These are phyloP conservation scores for Pleurotus pulmonarius DNA, from an alignment of 768 basidiomycete genomes.

Conservation along the genomic window DNA sequence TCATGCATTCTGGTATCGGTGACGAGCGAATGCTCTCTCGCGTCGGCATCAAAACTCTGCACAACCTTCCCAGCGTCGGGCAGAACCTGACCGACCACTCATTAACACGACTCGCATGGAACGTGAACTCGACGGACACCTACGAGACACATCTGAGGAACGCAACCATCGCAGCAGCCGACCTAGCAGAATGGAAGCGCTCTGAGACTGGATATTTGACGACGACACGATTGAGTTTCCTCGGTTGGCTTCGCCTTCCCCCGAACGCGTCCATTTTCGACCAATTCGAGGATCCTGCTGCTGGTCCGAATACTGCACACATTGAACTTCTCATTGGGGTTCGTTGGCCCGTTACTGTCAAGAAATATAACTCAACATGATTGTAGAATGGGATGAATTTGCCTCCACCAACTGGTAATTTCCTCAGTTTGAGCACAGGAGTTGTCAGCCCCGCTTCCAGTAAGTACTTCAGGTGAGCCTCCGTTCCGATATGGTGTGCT, in stretches of 20 bases:
- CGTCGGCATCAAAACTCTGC: conserved; percentile 12
- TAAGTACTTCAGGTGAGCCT: background rate
- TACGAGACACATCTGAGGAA: conserved; percentile 11
- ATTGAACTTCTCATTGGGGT: conserved; percentile 30
- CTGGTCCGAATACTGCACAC: conserved; percentile 31
- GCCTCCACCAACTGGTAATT: conserved; percentile 11
- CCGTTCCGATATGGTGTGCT: background rate
- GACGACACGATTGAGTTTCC: conserved; percentile 6
- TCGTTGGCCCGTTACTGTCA: background rate
- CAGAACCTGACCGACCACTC: conserved; percentile 25
- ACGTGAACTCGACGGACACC: conserved; percentile 13
- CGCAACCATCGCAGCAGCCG: conserved; percentile 8
- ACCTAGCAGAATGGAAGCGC: conserved; percentile 15
- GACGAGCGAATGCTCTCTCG: conserved; percentile 2
- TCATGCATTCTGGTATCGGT: conserved; percentile 24
- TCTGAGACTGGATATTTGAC: conserved; percentile 17
- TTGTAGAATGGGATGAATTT: background rate
- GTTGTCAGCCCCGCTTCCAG: background rate
- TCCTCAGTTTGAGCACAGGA: background rate
- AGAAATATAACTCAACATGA: background rate
- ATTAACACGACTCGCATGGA: background rate
- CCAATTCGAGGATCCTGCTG: conserved; percentile 27
- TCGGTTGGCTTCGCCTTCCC: conserved; percentile 21
- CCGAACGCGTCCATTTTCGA: conserved; percentile 24
- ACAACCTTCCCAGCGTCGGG: conserved; percentile 19